Percentiles rank a stretch among this genome's conserved stretches.
These are phyloP conservation scores for Aspergillus tubingensis DNA, from an alignment of 2,329 filamentous ascomycete genomes.

Conservation along the genomic window DNA sequence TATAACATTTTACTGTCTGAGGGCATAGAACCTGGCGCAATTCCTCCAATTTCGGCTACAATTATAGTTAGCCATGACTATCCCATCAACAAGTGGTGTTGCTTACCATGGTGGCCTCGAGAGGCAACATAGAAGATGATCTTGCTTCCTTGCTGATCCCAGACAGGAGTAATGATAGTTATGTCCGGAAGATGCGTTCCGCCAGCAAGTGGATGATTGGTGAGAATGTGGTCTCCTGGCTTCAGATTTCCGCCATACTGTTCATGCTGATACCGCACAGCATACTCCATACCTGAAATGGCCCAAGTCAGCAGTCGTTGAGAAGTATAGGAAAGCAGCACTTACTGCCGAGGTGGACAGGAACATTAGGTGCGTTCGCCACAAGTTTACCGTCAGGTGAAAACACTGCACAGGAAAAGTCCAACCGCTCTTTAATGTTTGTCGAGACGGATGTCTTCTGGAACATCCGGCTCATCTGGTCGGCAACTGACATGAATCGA, in stretches of 20 bases:
- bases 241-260: slow-evolving; percentile 79
- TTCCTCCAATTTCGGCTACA: slow-evolving; percentile 73
- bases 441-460: slow-evolving; percentile 59
- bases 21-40: slow-evolving; percentile 80
- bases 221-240: slow-evolving; percentile 77
- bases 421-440: slow-evolving; percentile 83
- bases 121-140: slow-evolving; percentile 83
- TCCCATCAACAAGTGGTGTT: too few relatives aligned
- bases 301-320: background rate
- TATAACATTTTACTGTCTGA: background rate
- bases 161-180: slow-evolving; percentile 75
- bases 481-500: slow-evolving; percentile 61
- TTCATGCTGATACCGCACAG: slow-evolving; percentile 73
- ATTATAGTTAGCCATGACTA: background rate
- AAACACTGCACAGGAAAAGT: slow-evolving; percentile 82
- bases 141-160: slow-evolving; percentile 61
- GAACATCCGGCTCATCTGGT: slow-evolving; percentile 60
- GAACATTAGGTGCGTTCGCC: slow-evolving; percentile 69
- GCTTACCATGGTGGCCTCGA: slow-evolving; percentile 68
- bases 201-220: slow-evolving; percentile 81
- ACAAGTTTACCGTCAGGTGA: slow-evolving; percentile 76
- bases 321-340: background rate
- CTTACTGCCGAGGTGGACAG: slow-evolving; percentile 72
- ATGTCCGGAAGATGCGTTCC: slow-evolving; percentile 84
- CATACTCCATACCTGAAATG: slow-evolving; percentile 66